A percentile compares a stretch with the other conserved stretches of the same genome.
Evolutionary conservation across 2,329 filamentous ascomycete genomes (phyloP).

Genomic region (Aspergillus ruber): DNA sequence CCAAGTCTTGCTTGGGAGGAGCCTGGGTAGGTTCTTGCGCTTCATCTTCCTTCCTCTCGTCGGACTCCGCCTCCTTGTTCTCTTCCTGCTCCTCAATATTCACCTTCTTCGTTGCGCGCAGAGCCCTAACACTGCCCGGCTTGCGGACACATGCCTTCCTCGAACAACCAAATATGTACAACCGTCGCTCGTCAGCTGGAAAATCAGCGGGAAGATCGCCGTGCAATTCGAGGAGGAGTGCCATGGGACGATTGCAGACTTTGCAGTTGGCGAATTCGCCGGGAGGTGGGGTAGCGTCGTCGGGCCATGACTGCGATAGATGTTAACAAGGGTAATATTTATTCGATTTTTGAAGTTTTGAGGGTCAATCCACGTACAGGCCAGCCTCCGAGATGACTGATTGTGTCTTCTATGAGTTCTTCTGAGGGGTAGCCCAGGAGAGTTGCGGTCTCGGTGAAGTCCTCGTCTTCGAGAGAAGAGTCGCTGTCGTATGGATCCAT

Average conservation of each 20-base stretch:
- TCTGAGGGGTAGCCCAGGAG: conserved; percentile 82
- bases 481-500: conserved; percentile 86
- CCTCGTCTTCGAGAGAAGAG: conserved; percentile 62
- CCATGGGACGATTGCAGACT: conserved; percentile 76
- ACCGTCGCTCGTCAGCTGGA: conserved; percentile 74
- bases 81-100: conserved; percentile 27
- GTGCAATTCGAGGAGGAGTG: conserved; percentile 82
- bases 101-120: conserved; percentile 59
- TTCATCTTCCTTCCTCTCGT: conserved; percentile 4
- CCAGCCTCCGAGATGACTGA: conserved; percentile 80
- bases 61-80: conserved; percentile 9
- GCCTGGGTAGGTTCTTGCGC: conserved; percentile 7
- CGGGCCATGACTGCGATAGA: conserved; percentile 68
- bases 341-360: not conserved
- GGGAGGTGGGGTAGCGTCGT: conserved; percentile 63
- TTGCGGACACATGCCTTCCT: conserved; percentile 73
- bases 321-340: conserved; percentile 6
- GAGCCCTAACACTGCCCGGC: conserved; percentile 69
- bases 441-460: conserved; percentile 63
- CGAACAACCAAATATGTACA: conserved; percentile 82
- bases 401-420: conserved; percentile 70
- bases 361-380: conserved; percentile 57
- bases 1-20: conserved; percentile 33
- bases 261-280: conserved; percentile 76
- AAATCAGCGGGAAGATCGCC: conserved; percentile 82